Evolutionary conservation across 306 rosid species (phyloP).

Genomic region (Styphnolobium japonicum): DNA sequence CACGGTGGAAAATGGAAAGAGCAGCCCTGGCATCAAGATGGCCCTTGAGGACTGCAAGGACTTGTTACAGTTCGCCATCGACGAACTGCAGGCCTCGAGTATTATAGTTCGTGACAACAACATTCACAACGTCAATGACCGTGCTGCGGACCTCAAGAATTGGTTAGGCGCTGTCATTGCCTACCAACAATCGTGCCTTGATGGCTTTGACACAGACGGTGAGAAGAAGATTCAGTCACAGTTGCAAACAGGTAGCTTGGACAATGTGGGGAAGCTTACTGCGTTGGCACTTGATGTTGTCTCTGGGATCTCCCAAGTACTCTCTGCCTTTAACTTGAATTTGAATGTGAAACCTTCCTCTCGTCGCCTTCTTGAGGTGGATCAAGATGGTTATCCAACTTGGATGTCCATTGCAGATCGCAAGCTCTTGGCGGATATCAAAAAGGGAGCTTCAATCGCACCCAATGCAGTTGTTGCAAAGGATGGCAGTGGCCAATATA

Average conservation of each 20-base stretch:
- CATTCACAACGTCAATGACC: slow-evolving; percentile 19
- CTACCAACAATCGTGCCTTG: slow-evolving; percentile 54
- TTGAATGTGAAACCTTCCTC: slow-evolving; percentile 30
- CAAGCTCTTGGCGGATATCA: slow-evolving; percentile 42
- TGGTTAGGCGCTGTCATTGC: slow-evolving; percentile 72
- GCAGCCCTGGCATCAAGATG: slow-evolving; percentile 31
- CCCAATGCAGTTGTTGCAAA: slow-evolving; percentile 76
- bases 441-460: not conserved
- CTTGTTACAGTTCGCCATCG: slow-evolving; percentile 40
- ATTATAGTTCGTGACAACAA: not conserved
- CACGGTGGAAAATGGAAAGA: not conserved
- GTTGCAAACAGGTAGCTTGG: slow-evolving; percentile 23
- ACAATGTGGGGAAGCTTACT: slow-evolving; percentile 37
- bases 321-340: slow-evolving; percentile 30
- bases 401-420: slow-evolving; percentile 61
- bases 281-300: slow-evolving; percentile 63
- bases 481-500: slow-evolving; percentile 78
- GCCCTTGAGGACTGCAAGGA: slow-evolving; percentile 62
- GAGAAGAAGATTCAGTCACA: slow-evolving; percentile 21
- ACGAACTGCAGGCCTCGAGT: slow-evolving; percentile 29
- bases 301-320: slow-evolving; percentile 25
- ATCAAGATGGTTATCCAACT: slow-evolving; percentile 41
- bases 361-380: slow-evolving; percentile 51
- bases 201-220: slow-evolving; percentile 36
- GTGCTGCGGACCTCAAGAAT: slow-evolving; percentile 39